Evolutionary conservation across 768 basidiomycete genomes (phyloP).

Genomic region (Tubosaeta sp.): DNA sequence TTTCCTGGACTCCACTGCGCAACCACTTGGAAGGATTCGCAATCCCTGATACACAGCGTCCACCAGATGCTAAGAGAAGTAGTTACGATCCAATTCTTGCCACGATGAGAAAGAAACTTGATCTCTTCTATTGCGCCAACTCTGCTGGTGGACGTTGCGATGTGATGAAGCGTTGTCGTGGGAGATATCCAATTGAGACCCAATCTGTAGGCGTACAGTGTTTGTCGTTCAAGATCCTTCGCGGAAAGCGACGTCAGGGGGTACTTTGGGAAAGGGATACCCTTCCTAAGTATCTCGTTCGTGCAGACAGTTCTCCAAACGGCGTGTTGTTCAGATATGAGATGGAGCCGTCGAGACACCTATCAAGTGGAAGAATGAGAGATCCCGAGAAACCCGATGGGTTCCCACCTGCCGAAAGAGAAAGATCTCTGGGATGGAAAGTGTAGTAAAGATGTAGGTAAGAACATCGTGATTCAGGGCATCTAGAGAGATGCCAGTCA

Average conservation of each 20-base stretch:
- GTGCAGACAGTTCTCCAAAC: constrained; percentile 55
- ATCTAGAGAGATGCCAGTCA: constrained; percentile 18
- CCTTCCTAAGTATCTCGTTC: constrained; percentile 39
- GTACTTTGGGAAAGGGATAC: constrained; percentile 48
- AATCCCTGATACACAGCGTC: constrained; percentile 50
- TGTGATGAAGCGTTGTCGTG: constrained; percentile 10
- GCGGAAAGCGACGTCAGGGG: constrained; percentile 35
- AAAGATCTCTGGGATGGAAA: constrained; percentile 41
- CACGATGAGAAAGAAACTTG: constrained; percentile 46
- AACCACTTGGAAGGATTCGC: constrained; percentile 23
- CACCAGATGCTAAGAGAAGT: constrained; percentile 63
- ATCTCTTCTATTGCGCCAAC: constrained; percentile 49
- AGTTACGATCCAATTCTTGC: constrained; percentile 44
- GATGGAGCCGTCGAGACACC: constrained; percentile 48
- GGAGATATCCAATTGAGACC: constrained; percentile 47
- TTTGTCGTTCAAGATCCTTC: constrained; percentile 42
- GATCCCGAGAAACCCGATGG: neutral
- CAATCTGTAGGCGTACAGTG: constrained; percentile 42
- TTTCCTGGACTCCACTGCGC: constrained; percentile 54
- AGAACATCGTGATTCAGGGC: constrained; percentile 37
- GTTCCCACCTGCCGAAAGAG: constrained; percentile 38
- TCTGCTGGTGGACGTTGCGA: constrained; percentile 24
- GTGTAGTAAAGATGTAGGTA: constrained; percentile 31
- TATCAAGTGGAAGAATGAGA: constrained; percentile 18
- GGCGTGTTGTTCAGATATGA: constrained; percentile 44